phyloP scores from a whole-genome alignment of 2,329 filamentous ascomycete genomes.

The Fusarium penzigii region DNA sequence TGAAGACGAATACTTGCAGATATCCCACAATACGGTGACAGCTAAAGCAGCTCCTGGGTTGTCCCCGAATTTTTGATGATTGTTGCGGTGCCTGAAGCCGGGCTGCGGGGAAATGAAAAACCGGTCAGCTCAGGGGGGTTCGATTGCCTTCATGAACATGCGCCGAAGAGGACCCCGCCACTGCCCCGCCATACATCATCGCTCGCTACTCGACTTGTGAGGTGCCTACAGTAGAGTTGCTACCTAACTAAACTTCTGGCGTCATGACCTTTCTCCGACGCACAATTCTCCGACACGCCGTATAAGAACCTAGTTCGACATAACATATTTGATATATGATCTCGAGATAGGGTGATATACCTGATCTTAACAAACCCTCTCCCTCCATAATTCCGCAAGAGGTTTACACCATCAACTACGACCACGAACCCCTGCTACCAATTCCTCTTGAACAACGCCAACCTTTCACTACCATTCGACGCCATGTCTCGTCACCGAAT shows the following conservation, averaged over 20 bases:
- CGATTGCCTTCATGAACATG: not conserved
- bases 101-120: slow-evolving; percentile 36
- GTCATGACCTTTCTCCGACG: not conserved
- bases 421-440: not conserved
- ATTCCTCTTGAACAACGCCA: not conserved
- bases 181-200: not conserved
- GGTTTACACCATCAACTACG: not conserved
- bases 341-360: too few relatives aligned
- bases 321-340: too few relatives aligned
- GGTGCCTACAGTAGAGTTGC: not conserved
- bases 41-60: slow-evolving; percentile 29
- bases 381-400: not conserved
- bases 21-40: slow-evolving; percentile 27
- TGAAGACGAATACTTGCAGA: slow-evolving; percentile 21
- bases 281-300: not conserved
- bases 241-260: not conserved
- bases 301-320: too few relatives aligned
- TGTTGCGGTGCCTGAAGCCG: slow-evolving; percentile 32
- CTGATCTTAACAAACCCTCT: too few relatives aligned
- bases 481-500: slow-evolving; percentile 31
- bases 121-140: slow-evolving; percentile 25
- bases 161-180: slow-evolving; percentile 12
- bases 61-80: slow-evolving; percentile 37
- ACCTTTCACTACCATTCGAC: not conserved
- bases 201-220: not conserved